Conservation (phyloP, 768 basidiomycete species). For the Tricholoma furcatifolium region DNA sequence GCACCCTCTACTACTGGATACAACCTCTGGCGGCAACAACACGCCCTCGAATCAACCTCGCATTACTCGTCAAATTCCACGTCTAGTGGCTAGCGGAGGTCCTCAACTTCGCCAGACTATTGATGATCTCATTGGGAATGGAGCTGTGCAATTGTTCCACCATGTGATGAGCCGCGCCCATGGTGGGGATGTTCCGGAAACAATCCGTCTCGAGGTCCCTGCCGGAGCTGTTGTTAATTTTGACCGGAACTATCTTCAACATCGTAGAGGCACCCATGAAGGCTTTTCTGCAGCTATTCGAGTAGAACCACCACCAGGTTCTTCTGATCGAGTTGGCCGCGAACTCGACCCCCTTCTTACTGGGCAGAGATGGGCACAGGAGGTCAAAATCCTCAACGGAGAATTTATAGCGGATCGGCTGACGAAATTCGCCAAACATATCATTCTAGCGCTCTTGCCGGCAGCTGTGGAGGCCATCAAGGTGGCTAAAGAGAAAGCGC, state of each 20-base stretch:
- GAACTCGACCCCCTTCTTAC: slow-evolving; percentile 82
- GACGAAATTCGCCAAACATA: slow-evolving; percentile 66
- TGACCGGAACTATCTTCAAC: slow-evolving; percentile 51
- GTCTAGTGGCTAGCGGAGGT: slow-evolving; percentile 48
- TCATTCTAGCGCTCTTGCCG: slow-evolving; percentile 74
- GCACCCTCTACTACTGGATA: slow-evolving; percentile 81
- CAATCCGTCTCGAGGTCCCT: slow-evolving; percentile 77
- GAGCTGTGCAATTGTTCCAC: slow-evolving; percentile 81
- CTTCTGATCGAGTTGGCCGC: slow-evolving; percentile 45
- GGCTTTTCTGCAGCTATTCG: slow-evolving; percentile 57
- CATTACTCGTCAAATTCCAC: slow-evolving; percentile 52
- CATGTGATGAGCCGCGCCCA: slow-evolving; percentile 70
- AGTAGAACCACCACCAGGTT: slow-evolving; percentile 53
- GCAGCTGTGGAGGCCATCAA: slow-evolving; percentile 69
- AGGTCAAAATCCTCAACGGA: slow-evolving; percentile 78
- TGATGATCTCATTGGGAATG: slow-evolving; percentile 78
- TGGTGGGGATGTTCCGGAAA: slow-evolving; percentile 54
- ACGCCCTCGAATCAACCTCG: slow-evolving; percentile 44
- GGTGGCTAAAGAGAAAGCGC: slow-evolving; percentile 50
- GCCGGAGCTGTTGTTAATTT: slow-evolving; percentile 61
- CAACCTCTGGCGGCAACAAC: slow-evolving; percentile 43
- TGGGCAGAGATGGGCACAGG: slow-evolving; percentile 86
- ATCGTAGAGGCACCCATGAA: slow-evolving; percentile 46
- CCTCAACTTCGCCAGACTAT: slow-evolving; percentile 73
- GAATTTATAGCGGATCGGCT: slow-evolving; percentile 69